These are phyloP conservation scores for Vigna reflexopilosa DNA, from an alignment of 306 rosid species.

Conservation along the genomic window DNA sequence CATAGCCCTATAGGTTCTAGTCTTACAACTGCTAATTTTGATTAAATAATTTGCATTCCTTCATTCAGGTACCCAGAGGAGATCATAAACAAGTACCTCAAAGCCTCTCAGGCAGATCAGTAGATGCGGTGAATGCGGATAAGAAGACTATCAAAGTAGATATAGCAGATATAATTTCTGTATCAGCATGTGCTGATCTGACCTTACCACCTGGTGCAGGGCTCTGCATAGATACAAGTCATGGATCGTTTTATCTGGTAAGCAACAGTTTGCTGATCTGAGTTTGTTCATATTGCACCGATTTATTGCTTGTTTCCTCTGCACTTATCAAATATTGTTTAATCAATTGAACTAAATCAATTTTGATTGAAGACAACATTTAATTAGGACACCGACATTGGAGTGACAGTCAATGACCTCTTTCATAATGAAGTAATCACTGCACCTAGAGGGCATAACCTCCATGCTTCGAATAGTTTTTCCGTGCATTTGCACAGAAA, in stretches of 20 bases:
- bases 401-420: constrained; percentile 6
- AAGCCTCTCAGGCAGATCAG: constrained; percentile 62
- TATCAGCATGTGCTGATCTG: constrained; percentile 93
- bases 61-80: constrained; percentile 62
- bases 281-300: constrained; percentile 16
- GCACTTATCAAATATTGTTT: constrained; percentile 17
- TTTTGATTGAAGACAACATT: constrained; percentile 34
- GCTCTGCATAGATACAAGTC: constrained; percentile 84
- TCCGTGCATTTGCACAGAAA: constrained; percentile 22
- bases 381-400: not conserved
- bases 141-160: constrained; percentile 75
- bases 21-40: constrained; percentile 27
- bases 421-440: constrained; percentile 11
- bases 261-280: constrained; percentile 39
- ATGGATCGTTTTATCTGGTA: constrained; percentile 88
- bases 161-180: constrained; percentile 89
- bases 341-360: constrained; percentile 7
- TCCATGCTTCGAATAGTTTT: constrained; percentile 29
- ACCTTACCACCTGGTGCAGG: constrained; percentile 99
- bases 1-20: constrained; percentile 22
- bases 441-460: constrained; percentile 4
- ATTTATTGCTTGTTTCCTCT: constrained; percentile 25
- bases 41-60: constrained; percentile 26
- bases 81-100: constrained; percentile 64
- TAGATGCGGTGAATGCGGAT: constrained; percentile 63